These are phyloP conservation scores for Ammopiptanthus mongolicus DNA, from an alignment of 306 rosid species.

Conservation along the genomic window DNA sequence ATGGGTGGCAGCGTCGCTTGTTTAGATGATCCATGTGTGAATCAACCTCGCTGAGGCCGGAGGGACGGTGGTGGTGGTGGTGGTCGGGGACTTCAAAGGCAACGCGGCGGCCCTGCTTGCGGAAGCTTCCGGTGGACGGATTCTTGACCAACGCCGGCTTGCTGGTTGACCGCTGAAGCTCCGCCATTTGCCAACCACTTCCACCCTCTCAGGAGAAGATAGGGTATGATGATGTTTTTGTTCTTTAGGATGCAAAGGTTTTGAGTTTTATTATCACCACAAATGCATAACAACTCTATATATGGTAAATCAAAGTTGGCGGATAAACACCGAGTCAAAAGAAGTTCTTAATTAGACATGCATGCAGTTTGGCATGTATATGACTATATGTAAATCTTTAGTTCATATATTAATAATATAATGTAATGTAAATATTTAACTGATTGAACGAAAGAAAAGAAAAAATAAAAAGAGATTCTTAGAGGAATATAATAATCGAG, in stretches of 20 bases:
- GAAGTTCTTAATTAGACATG: neutral
- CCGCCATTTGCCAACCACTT: constrained; percentile 24
- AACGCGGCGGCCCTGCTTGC: constrained; percentile 7
- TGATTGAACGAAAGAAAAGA: neutral
- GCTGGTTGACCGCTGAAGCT: neutral
- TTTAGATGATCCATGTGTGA: constrained; percentile 1
- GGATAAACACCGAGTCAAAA: neutral
- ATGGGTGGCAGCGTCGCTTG: neutral
- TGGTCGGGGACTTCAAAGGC: constrained; percentile 7
- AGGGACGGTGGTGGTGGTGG: neutral
- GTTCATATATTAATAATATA: neutral
- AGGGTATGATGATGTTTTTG: neutral
- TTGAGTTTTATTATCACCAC: constrained; percentile 15
- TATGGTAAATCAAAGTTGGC: constrained; percentile 27
- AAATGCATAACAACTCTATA: constrained; percentile 8
- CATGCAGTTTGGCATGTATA: neutral
- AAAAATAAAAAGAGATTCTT: no score
- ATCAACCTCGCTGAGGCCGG: neutral
- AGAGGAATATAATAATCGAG: no score
- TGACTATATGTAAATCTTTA: neutral
- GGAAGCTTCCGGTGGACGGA: neutral
- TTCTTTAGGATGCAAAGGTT: neutral
- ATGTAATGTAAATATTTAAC: neutral
- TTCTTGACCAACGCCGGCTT: neutral
- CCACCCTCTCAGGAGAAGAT: constrained; percentile 9